Base-by-base conservation (phyloP, 257 asterid species). In the Schizonepeta tenuifolia region DNA sequence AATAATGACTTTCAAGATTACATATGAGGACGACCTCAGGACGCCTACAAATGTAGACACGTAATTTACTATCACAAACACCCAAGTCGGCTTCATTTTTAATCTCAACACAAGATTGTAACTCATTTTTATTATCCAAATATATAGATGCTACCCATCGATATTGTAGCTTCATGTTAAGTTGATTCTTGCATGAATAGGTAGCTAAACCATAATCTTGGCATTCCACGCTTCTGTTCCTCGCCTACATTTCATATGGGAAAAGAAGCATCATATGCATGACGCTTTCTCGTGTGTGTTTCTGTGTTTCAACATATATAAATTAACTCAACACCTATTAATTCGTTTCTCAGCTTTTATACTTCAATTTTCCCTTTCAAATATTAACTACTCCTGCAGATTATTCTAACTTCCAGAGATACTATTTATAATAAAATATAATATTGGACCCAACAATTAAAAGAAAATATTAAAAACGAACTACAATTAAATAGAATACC, bases 131-230 rank as follows among this genome's bases (percentile, higher is more conserved):
- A 20, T 22, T 17, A 26, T 43, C 11, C 9, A 18, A 22, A 69
- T 79, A 69, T 75, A 78, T 73, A 80, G 68, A 69, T 36, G 28
- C 10, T 4, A 40, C 1, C n/a, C n/a, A n/a, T n/a, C 2, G 49
- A 38, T 17, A 4, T 28, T 38, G 62, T 71, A 40, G 71, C 0
- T 50, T 38, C 58, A 56, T 17, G 82, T 69, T 69, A 47, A 55
- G 76, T 62, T 54, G 67, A 74, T 47, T 61, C 14, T 47, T 66
- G 31, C 20, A 65, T 62, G 67, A 49, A 49, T 44, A 5, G 58
- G 78, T 80, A 75, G 79, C 9, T 76, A 66, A 20, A 17, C 40
- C 84, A 83, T 67, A 18, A 71, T 76, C 88, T 78, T 81, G 69
- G 82, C 75, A 69, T 56, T 69, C 26, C 38, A 51, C 33, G 26